Evolutionary conservation across 441 rosid genomes (phyloP), one percentile per base, ranked within the genome.

Genomic region (Arabidopsis hybrid): DNA sequence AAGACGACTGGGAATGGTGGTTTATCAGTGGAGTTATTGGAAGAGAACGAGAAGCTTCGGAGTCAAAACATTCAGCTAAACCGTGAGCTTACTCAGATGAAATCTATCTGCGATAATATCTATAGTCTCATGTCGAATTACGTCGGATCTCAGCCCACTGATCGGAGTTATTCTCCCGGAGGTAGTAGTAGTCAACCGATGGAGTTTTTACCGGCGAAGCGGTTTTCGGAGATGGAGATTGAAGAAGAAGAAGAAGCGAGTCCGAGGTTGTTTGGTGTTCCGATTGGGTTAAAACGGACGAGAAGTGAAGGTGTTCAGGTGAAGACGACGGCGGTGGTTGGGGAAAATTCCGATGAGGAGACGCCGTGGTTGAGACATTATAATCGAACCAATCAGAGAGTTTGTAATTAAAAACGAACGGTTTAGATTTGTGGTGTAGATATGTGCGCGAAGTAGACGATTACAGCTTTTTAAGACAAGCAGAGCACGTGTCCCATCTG

Each of bases 11-110:
- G 71, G 8, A 9, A 53, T 38, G 84, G 82, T 31, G 71, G 78
- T 9, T 67, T 71, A 46, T 75, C 81, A 42, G 75, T 73, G 62
- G 91, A 83, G 79, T 59, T 88, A 1, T 55, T 83, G 21, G 86
- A 80, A 55, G 92, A 88, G 79, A 88, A 88, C 82, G 91, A 86
- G 80, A 83, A 87, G 73, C 74, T 88, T 67, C 73, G 85, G 72
- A 86, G 61, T 47, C 87, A 80, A 73, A 88, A 88, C 78, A 61
- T 74, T 17, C 82, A 82, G 76, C 78, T 88, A 4, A 82, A 67
- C 47, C 72, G 83, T 49, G 87, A 88, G 69, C 69, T 88, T 8
- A 8, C 81, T 16, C 85, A 83, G 65, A 83, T 88, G 88, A 85
- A 85, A 64, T 80, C 78, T 40, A 71, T 88, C 4, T 88, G 88